phyloP scores from a whole-genome alignment of 768 basidiomycete genomes.

The Mycena rebaudengoi region DNA sequence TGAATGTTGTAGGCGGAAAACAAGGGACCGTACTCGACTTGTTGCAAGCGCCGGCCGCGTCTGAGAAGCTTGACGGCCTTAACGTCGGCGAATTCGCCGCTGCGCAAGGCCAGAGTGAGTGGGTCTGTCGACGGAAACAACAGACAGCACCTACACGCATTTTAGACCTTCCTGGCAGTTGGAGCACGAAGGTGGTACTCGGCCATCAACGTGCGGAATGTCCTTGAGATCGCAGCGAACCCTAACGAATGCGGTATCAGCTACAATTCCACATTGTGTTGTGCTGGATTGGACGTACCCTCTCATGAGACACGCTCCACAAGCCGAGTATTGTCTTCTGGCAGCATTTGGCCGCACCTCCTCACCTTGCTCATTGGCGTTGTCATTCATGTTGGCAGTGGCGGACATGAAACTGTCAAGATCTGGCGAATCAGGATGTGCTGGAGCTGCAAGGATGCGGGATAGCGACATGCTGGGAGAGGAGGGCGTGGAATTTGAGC shows the following conservation, averaged over 20 bases:
- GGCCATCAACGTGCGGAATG: constrained; percentile 62
- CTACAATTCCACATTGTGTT: constrained; percentile 13
- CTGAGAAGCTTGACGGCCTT: constrained; percentile 89
- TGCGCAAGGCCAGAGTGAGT: constrained; percentile 39
- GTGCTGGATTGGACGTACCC: constrained; percentile 52
- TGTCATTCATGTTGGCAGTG: too few relatives aligned
- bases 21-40: constrained; percentile 72
- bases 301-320: constrained; percentile 91
- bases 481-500: too few relatives aligned
- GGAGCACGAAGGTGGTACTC: constrained; percentile 69
- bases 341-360: too few relatives aligned
- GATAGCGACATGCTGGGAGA: too few relatives aligned
- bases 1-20: not conserved
- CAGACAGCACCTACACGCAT: constrained; percentile 79
- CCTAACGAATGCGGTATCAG: constrained; percentile 45
- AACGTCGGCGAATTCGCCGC: constrained; percentile 91
- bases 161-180: constrained; percentile 91
- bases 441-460: too few relatives aligned
- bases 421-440: too few relatives aligned
- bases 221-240: constrained; percentile 96
- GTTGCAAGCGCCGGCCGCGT: constrained; percentile 81
- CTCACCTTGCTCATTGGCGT: too few relatives aligned
- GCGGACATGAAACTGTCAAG: too few relatives aligned
- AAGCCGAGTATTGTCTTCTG: constrained; percentile 96
- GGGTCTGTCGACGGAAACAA: not conserved